Base-by-base conservation (phyloP, 495 filamentous ascomycete genomes). In the Wilcoxina mikolae region DNA sequence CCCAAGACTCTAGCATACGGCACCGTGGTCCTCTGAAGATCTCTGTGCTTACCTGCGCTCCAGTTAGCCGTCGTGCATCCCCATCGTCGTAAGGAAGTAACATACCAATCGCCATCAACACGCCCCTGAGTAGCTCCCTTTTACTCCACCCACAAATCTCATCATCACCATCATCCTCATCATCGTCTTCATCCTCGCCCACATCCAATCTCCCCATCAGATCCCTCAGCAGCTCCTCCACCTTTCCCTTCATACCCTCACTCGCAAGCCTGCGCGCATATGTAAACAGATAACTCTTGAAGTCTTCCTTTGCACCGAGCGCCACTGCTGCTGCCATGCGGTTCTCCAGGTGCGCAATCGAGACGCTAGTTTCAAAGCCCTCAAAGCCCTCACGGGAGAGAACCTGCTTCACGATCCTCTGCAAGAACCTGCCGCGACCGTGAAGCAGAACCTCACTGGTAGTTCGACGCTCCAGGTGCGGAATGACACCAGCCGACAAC, bases 291-390 rank as follows among this genome's bases (percentile, higher is more conserved):
- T 94, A 94, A 1, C 93, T 71, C 53, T 84, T 76, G 70, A 95
- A 96, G 64, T 96, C 91, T 33, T 94, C 88, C 58, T 79, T 81
- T 0, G 89, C 81, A 7, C 86, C 87, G 1, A 99, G 72, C 39
- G 85, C 81, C 53, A 91, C 64, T 4, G 91, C 87, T 10, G 87
- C 91, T 10, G 91, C 89, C 50, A 99, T 78, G 24, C 91, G 78
- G 64, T 96, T 95, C 69, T 99, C 91, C 23, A 99, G 72, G 70
- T 99, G 91, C 10, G 88, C 90, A 61, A 99, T 85, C 18, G 85
- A 91, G 22, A 95, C 87, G 23, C 75, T 82, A 22, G 86, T 81
- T 65, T 96, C 93, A 56, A 99, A 93, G 4, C 79, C 79, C 70
- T 95, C 90, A 56, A 84, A 95, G 0, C 89, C 89, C 66, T 95